These are phyloP conservation scores for Hirsutella rhossiliensis DNA, from an alignment of 2,329 filamentous ascomycete species.

Conservation along the genomic window DNA sequence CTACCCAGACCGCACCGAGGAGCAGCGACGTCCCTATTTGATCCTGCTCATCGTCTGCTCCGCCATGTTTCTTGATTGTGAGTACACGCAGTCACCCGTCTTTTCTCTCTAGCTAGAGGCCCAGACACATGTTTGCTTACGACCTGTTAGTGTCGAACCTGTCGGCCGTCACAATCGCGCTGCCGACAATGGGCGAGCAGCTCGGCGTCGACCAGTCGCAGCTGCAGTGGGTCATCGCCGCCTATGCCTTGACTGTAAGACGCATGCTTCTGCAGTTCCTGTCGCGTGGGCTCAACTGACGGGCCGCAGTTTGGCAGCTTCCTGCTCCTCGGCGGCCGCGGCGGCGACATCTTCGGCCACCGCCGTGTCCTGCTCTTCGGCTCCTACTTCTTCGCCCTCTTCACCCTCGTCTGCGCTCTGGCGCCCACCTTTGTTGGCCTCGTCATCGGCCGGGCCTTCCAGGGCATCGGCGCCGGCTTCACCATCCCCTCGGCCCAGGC, in stretches of 20 bases:
- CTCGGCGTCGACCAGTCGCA: neutral
- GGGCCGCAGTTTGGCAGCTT: neutral
- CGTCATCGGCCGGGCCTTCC: slow-evolving; percentile 1
- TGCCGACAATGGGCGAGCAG: neutral
- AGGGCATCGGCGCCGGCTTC: slow-evolving; percentile 1
- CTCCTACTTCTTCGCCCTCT: slow-evolving; percentile 1
- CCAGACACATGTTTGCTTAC: neutral
- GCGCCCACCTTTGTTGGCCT: neutral
- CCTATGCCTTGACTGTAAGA: neutral
- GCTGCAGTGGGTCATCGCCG: slow-evolving; percentile 1
- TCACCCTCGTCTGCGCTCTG: neutral
- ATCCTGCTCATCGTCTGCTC: neutral
- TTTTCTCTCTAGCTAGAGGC: neutral
- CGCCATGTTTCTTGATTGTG: slow-evolving; percentile 1
- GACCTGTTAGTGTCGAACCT: slow-evolving; percentile 2
- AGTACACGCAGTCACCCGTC: neutral
- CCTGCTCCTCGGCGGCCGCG: slow-evolving; percentile 1
- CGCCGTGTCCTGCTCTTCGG: slow-evolving; percentile 1
- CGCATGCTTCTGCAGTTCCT: neutral
- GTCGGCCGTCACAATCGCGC: neutral
- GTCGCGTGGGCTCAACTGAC: no score
- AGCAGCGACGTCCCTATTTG: neutral
- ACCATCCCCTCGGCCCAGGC: slow-evolving; percentile 1
- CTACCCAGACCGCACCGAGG: neutral
- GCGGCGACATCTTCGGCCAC: slow-evolving; percentile 1